Evolutionary conservation across 352 stramenopile genomes (phyloP).

Genomic region (Phytophthora ramorum): DNA sequence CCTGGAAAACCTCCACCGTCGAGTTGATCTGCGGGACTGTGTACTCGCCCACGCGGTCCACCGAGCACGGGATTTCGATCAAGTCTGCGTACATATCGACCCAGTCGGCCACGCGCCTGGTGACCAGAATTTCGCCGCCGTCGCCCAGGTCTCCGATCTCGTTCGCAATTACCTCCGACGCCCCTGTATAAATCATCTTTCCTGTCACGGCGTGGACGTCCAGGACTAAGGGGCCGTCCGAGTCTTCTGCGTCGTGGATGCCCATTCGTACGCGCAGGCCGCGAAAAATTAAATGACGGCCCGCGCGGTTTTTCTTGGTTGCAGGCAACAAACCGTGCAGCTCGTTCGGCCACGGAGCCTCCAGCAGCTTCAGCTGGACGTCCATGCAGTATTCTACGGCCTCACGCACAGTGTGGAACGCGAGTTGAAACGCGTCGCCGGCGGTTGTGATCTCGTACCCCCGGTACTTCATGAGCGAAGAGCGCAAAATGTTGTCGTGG

Average conservation of each 20-base stretch:
- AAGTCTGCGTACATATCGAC: constrained; percentile 44
- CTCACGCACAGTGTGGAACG: constrained; percentile 62
- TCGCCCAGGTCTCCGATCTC: constrained; percentile 57
- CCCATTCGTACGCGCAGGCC: constrained; percentile 64
- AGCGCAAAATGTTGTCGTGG: constrained; percentile 60
- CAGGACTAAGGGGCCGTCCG: constrained; percentile 40
- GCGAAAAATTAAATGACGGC: constrained; percentile 49
- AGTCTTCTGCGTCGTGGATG: constrained; percentile 50
- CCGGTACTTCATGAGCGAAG: constrained; percentile 46
- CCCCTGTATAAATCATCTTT: constrained; percentile 58
- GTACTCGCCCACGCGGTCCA: constrained; percentile 47
- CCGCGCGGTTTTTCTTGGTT: constrained; percentile 39
- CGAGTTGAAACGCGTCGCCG: constrained; percentile 61
- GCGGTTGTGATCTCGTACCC: constrained; percentile 68
- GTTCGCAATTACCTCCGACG: constrained; percentile 53
- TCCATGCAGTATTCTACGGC: constrained; percentile 64
- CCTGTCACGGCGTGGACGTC: constrained; percentile 53
- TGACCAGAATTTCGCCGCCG: constrained; percentile 59
- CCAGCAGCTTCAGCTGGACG: constrained; percentile 51
- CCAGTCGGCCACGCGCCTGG: constrained; percentile 51
- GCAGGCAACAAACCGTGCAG: constrained; percentile 43
- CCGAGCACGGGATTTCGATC: constrained; percentile 34
- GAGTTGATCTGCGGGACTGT: constrained; percentile 44
- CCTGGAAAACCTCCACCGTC: constrained; percentile 45
- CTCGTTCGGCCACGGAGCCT: constrained; percentile 50